Percentiles rank a stretch among this genome's conserved stretches.
phyloP scores from a whole-genome alignment of 257 asterid species.

The Salvia miltiorrhiza region DNA sequence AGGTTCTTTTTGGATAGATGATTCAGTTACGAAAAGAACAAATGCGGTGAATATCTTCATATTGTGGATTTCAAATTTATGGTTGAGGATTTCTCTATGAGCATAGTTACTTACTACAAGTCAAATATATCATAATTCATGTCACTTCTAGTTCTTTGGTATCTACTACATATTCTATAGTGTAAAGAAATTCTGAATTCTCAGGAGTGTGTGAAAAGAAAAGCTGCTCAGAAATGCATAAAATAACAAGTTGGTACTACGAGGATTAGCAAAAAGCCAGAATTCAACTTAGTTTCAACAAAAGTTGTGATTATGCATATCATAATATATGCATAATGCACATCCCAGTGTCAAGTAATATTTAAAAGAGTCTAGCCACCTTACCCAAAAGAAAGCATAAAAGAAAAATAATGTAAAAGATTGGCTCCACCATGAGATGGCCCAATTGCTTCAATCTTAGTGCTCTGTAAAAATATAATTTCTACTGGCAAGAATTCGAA shows the following conservation, averaged over 20 bases:
- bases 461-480: slow-evolving; percentile 26
- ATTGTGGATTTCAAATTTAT: neutral
- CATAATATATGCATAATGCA: slow-evolving; percentile 8
- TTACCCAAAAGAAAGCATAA: neutral
- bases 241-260: slow-evolving; percentile 24
- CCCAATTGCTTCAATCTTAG: slow-evolving; percentile 18
- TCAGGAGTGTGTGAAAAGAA: slow-evolving; percentile 12
- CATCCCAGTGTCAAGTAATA: slow-evolving; percentile 16
- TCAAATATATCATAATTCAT: neutral
- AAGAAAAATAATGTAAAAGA: neutral
- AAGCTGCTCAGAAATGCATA: slow-evolving; percentile 8
- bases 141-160: neutral
- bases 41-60: neutral
- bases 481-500: slow-evolving; percentile 35
- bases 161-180: neutral
- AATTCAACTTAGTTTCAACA: neutral
- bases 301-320: slow-evolving; percentile 2
- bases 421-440: slow-evolving; percentile 24
- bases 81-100: neutral
- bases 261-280: slow-evolving; percentile 24
- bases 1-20: slow-evolving; percentile 16
- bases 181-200: neutral
- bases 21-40: neutral
- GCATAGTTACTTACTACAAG: neutral
- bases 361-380: neutral